phyloP scores from a whole-genome alignment of 176 grass and related monocot species.

The Zoysia pacifica region DNA sequence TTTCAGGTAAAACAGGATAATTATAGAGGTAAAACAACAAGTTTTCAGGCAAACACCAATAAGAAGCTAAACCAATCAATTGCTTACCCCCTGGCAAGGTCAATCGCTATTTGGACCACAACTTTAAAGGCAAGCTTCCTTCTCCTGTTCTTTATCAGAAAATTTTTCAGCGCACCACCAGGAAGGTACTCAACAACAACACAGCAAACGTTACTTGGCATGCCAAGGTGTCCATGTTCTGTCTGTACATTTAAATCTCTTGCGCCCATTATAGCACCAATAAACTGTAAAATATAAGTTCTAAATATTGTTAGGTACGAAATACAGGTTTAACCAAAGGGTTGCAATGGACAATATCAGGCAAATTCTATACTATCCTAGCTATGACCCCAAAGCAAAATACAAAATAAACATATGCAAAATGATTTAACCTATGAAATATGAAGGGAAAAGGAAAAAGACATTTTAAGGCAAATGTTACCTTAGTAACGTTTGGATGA shows the following conservation, averaged over 20 bases:
- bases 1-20: conserved; percentile 4
- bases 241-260: conserved; percentile 93
- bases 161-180: conserved; percentile 92
- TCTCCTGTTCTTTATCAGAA: conserved; percentile 97
- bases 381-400: conserved; percentile 11
- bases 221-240: conserved; percentile 83
- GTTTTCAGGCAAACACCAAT: conserved; percentile 5
- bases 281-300: conserved; percentile 64
- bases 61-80: not conserved
- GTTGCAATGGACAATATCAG: not conserved
- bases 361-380: conserved; percentile 1
- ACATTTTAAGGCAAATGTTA: conserved; percentile 26
- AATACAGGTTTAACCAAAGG: conserved; percentile 8
- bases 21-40: conserved; percentile 14
- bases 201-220: conserved; percentile 88
- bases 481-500: conserved; percentile 98
- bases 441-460: not conserved
- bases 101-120: conserved; percentile 85
- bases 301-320: conserved; percentile 38
- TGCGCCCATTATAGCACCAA: conserved; percentile 92
- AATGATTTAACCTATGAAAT: conserved; percentile 23
- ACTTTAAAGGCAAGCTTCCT: conserved; percentile 97
- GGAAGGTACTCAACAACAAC: conserved; percentile 95
- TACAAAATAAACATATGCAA: conserved; percentile 1
- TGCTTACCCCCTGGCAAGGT: conserved; percentile 89